These are phyloP conservation scores for Fonsecaea multimorphosa DNA, from an alignment of 2,329 filamentous ascomycete genomes.

Conservation along the genomic window DNA sequence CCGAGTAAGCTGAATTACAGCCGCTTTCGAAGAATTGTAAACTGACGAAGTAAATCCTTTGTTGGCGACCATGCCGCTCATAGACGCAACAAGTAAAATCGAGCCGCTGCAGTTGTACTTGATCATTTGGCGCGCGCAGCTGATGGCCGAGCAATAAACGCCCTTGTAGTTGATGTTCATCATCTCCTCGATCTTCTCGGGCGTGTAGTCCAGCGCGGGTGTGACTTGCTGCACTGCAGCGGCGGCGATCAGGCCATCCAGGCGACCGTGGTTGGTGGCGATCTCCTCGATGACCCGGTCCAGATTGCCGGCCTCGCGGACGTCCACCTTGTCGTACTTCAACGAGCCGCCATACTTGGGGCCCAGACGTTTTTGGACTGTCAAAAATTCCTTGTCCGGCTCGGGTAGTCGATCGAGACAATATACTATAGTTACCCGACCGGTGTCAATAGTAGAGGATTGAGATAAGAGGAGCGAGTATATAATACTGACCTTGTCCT, in stretches of 20 bases:
- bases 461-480: constrained; percentile 45
- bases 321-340: constrained; percentile 56
- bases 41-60: constrained; percentile 45
- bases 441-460: neutral
- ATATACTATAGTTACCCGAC: constrained; percentile 48
- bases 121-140: constrained; percentile 71
- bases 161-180: constrained; percentile 43
- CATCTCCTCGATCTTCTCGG: constrained; percentile 47
- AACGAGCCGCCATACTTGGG: constrained; percentile 49
- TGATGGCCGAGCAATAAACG: constrained; percentile 39
- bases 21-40: constrained; percentile 55
- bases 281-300: constrained; percentile 47
- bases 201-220: constrained; percentile 49
- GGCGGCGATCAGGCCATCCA: constrained; percentile 52
- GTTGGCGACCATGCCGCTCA: constrained; percentile 67
- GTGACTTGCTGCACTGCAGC: constrained; percentile 53
- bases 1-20: constrained; percentile 50
- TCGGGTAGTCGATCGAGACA: constrained; percentile 54
- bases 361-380: constrained; percentile 47
- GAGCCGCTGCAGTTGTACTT: constrained; percentile 63
- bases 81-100: constrained; percentile 67
- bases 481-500: constrained; percentile 50
- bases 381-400: constrained; percentile 53
- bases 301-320: constrained; percentile 43
- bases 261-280: constrained; percentile 44